phyloP scores from a whole-genome alignment of 164 flowering plant species.

The Malania oleifera region DNA sequence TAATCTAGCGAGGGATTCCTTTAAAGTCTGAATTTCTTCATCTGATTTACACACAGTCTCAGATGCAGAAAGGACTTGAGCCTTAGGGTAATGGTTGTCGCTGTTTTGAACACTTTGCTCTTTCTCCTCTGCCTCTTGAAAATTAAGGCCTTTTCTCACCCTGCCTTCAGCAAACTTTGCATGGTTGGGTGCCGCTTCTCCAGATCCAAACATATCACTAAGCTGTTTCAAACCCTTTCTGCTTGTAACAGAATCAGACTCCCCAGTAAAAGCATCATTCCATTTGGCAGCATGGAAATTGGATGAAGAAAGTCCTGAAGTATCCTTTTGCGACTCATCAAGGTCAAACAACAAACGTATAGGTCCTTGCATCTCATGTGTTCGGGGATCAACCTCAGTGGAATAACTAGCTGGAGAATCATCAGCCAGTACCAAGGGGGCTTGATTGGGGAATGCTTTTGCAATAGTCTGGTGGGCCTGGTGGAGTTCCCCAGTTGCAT shows the following conservation, averaged over 20 bases:
- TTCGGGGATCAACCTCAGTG: slow-evolving; percentile 33
- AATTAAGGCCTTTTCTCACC: slow-evolving; percentile 50
- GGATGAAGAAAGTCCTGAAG: slow-evolving; percentile 26
- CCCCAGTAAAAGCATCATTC: slow-evolving; percentile 48
- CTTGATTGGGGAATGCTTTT: slow-evolving; percentile 65
- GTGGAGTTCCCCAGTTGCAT: slow-evolving; percentile 65
- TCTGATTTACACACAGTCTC: slow-evolving; percentile 32
- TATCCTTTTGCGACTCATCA: slow-evolving; percentile 37
- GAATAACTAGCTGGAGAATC: slow-evolving; percentile 35
- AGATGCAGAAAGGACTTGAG: slow-evolving; percentile 19
- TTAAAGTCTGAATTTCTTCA: slow-evolving; percentile 40
- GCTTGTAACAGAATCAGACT: slow-evolving; percentile 27
- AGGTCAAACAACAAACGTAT: slow-evolving; percentile 28
- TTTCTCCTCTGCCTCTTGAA: slow-evolving; percentile 31
- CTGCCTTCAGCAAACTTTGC: slow-evolving; percentile 24
- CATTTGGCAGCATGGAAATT: slow-evolving; percentile 30
- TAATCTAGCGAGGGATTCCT: slow-evolving; percentile 48
- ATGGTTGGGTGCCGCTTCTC: slow-evolving; percentile 12
- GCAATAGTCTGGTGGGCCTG: slow-evolving; percentile 68
- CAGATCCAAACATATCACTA: slow-evolving; percentile 26
- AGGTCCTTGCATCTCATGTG: slow-evolving; percentile 39
- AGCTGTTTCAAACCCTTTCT: slow-evolving; percentile 34
- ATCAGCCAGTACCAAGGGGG: slow-evolving; percentile 29
- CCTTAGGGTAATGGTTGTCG: slow-evolving; percentile 14
- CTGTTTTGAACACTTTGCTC: slow-evolving; percentile 11